Percentiles rank a stretch among this genome's conserved stretches.
These are phyloP conservation scores for Hypoxylon sp. DNA, from an alignment of 2,329 filamentous ascomycete genomes.

Conservation along the genomic window DNA sequence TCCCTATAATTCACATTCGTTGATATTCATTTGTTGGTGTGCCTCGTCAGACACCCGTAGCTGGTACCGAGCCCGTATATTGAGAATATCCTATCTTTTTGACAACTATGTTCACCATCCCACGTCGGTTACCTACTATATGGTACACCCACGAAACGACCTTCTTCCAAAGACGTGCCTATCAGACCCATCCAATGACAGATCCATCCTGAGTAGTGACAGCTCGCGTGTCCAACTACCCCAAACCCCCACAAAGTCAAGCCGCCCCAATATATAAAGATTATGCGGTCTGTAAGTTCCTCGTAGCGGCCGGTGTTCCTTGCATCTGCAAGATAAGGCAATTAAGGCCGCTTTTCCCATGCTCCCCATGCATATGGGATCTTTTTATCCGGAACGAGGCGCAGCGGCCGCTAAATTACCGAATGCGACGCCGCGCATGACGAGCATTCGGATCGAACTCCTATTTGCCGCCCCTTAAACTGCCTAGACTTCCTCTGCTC, in stretches of 20 bases:
- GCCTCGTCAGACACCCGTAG: background rate
- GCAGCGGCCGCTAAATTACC: slow-evolving; percentile 28
- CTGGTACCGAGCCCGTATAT: background rate
- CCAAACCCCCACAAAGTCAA: slow-evolving; percentile 30
- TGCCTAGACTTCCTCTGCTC: slow-evolving; percentile 19
- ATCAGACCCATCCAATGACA: slow-evolving; percentile 15
- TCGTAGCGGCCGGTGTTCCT: slow-evolving; percentile 32
- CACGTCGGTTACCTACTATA: background rate
- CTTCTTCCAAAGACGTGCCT: slow-evolving; percentile 6
- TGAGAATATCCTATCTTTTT: slow-evolving; percentile 2
- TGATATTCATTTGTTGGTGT: background rate
- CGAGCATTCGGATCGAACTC: slow-evolving; percentile 25
- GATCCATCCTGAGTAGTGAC: slow-evolving; percentile 1
- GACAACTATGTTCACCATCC: background rate
- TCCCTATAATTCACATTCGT: no score
- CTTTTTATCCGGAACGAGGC: slow-evolving; percentile 41
- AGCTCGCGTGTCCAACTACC: slow-evolving; percentile 22
- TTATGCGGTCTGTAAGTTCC: slow-evolving; percentile 34
- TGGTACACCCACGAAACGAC: slow-evolving; percentile 1
- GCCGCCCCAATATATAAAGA: slow-evolving; percentile 13
- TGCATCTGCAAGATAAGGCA: slow-evolving; percentile 39
- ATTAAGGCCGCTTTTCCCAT: slow-evolving; percentile 9
- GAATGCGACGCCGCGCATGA: slow-evolving; percentile 33
- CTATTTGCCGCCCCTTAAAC: slow-evolving; percentile 26
- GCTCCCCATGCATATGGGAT: slow-evolving; percentile 23